Conservation (phyloP, 148 eudicot genomes). For the Chenopodium berlandieri region DNA sequence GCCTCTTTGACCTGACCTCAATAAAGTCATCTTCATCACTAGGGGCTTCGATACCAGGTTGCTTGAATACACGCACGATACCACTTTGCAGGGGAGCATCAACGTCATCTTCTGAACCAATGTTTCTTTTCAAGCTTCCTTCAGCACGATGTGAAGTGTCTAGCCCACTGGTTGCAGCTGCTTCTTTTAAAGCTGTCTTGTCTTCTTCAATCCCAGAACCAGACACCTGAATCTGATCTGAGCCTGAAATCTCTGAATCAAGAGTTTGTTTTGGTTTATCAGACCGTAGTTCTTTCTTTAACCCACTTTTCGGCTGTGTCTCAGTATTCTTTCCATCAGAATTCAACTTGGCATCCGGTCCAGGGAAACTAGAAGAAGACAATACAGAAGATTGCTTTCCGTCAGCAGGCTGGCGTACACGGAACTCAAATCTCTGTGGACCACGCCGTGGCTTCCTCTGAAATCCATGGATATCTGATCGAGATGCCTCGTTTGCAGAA, state of each 20-base stretch:
- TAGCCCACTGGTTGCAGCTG: conserved; percentile 27
- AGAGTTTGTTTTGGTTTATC: conserved; percentile 38
- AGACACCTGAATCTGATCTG: conserved; percentile 40
- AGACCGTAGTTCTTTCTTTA: conserved; percentile 36
- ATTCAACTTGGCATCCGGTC: conserved; percentile 42
- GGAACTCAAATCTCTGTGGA: conserved; percentile 74
- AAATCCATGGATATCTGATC: conserved; percentile 48
- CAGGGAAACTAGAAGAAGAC: conserved; percentile 28
- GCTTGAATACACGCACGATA: conserved; percentile 70
- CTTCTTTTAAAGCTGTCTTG: conserved; percentile 35
- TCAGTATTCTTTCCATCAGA: conserved; percentile 36
- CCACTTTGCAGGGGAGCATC: conserved; percentile 97
- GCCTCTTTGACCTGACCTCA: conserved; percentile 97
- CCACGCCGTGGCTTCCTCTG: conserved; percentile 69
- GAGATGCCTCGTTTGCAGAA: conserved; percentile 39
- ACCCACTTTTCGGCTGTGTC: conserved; percentile 39
- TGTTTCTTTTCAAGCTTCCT: conserved; percentile 62
- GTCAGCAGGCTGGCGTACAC: conserved; percentile 64
- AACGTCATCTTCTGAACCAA: conserved; percentile 61
- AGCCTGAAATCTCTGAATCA: conserved; percentile 36
- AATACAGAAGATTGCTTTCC: conserved; percentile 41
- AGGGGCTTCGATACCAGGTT: conserved; percentile 89
- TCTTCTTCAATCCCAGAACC: conserved; percentile 31
- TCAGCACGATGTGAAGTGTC: conserved; percentile 41
- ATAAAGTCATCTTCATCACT: conserved; percentile 97